Evolutionary conservation across 2,329 filamentous ascomycete genomes (phyloP), one percentile per base, ranked within the genome.

Genomic region (Trichophyton benhamiae): DNA sequence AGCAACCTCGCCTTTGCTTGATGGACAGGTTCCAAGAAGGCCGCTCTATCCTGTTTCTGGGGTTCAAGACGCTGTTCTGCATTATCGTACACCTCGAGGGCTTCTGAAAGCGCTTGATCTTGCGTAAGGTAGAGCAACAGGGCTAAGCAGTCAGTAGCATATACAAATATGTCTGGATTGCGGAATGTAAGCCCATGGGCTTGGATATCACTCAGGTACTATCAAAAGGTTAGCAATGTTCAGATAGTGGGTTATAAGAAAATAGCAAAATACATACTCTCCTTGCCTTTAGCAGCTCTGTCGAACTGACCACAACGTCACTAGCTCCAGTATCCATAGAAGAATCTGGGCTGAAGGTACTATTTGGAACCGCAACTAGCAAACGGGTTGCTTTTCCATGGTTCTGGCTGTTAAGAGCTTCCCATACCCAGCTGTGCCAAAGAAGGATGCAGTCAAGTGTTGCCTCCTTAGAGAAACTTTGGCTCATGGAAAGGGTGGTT

Each of bases 1-100:
- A 96, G 73, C 0, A 96, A 74, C 7, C 78, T 80, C 4, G 86
- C 80, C 33, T 85, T 82, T 61, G 80, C 80, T 74, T 95, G 89
- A 15, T 91, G 81, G 0, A 90, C 74, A 0, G 81, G 75, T 71
- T 95, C 88, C 42, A 75, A 68, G 0, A 73, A 64, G 6, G 74
- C 72, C 0, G 74, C 69, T 3, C 70, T 67, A 57, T 67, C 69
- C 15, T 66, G 53, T 20, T 67, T 64, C 3, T 84, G 72, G 0
- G 68, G 66, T 7, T 78, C 49, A 71, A 75, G 60, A 79, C 75
- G 61, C 69, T 71, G 6, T 68, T 68, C 66, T 80, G 78, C 41
- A 77, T 79, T n/a, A 8, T 61, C 62, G 60, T 79, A 79, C 15
- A 71, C 59, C 0, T 73, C 65, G 0, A 82, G 65, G 1, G 77